A percentile compares a stretch with the other conserved stretches of the same genome.
Conservation (phyloP, 805 yeast species). For the Candida khao-thaluensis region DNA sequence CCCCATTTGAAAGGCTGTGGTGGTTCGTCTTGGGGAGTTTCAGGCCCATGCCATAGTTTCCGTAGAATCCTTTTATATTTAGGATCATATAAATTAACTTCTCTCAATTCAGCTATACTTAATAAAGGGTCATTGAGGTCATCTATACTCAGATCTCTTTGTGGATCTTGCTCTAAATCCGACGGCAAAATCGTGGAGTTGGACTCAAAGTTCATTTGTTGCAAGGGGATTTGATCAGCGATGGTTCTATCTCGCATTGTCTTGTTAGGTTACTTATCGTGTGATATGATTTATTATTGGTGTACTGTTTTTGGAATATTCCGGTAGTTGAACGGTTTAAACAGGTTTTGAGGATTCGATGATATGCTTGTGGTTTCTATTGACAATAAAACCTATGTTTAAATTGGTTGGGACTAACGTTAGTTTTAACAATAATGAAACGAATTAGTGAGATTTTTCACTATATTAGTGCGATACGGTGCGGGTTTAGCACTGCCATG, state of each 20-base stretch:
- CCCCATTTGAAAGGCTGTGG: conserved; percentile 34
- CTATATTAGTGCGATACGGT: too few relatives aligned
- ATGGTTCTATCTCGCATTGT: conserved; percentile 2
- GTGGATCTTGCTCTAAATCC: background rate
- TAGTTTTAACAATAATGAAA: too few relatives aligned
- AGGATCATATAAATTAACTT: background rate
- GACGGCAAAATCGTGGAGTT: background rate
- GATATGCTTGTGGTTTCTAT: conserved; percentile 1
- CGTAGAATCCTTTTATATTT: conserved; percentile 1
- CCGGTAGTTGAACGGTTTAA: too few relatives aligned
- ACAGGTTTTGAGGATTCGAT: too few relatives aligned
- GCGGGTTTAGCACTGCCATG: too few relatives aligned
- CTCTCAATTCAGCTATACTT: background rate
- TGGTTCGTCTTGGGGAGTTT: conserved; percentile 44
- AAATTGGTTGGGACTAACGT: too few relatives aligned
- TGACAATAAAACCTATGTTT: too few relatives aligned
- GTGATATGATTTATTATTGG: conserved; percentile 1
- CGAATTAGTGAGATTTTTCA: too few relatives aligned
- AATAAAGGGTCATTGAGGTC: conserved; percentile 1
- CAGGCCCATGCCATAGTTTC: conserved; percentile 59
- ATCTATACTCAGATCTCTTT: background rate
- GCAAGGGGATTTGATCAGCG: conserved; percentile 1
- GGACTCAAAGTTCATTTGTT: background rate
- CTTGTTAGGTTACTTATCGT: background rate
- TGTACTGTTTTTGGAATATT: too few relatives aligned